Evolutionary conservation across 176 grass and related monocot genomes (phyloP), one percentile per base, ranked within the genome.

Genomic region (Coix lacrymajobi): DNA sequence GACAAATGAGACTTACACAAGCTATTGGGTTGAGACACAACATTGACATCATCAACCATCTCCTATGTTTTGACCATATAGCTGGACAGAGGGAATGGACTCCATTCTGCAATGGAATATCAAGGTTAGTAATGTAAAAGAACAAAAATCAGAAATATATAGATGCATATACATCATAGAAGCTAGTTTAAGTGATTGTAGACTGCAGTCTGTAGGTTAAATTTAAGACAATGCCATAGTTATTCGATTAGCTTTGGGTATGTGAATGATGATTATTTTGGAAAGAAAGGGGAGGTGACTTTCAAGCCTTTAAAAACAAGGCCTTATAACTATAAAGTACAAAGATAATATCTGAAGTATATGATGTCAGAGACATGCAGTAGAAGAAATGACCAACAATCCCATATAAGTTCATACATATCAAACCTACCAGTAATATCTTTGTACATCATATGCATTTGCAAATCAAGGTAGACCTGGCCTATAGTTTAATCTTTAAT

Each of bases 1-100:
- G 2, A 14, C 64, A 48, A 6, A 37, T 36, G 56, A 76, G 26
- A 84, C 86, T 92, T 91, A 94, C 92, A 30, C 92, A 94, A 29
- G 89, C 57, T 77, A 94, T 38, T 60, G 92, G 92, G 52, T 94
- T 94, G 34, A 94, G 84, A 75, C 92, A 94, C 71, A 94, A 79
- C 92, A 94, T 94, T 4, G 92, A 94, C 92, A 94, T 94, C 83
- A 94, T 82, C 60, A 94, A 32, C 86, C 89, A 94, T 86, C 84
- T 84, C 28, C 89, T 89, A 72, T 94, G 89, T 62, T 92, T 94
- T 68, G 92, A 94, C 89, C 89, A 94, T 78, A 92, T 84, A 38
- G 92, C 92, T 6, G 92, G 92, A 64, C 92, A 94, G 64, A 94
- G 65, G 20, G 92, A 94, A 85, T 94, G 92, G 26, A 94, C 81